These are phyloP conservation scores for Globisporangium yorkense DNA, from an alignment of 352 stramenopile genomes.

Conservation along the genomic window DNA sequence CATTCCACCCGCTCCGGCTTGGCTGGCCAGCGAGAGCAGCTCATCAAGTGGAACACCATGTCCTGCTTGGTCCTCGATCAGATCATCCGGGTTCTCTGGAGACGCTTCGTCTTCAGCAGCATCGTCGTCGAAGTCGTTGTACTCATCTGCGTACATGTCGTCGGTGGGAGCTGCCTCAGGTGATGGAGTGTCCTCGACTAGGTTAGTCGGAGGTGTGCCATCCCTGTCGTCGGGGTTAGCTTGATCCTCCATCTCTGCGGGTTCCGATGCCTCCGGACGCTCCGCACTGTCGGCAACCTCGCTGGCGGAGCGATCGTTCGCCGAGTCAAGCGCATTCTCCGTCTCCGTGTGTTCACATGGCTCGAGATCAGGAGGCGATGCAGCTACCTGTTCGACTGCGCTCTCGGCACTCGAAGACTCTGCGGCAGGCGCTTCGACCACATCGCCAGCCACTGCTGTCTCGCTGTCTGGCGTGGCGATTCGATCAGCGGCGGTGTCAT, in stretches of 20 bases:
- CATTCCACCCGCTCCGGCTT: not conserved
- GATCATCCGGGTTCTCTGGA: constrained; percentile 1
- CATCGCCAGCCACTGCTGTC: too few relatives aligned
- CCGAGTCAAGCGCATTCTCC: not conserved
- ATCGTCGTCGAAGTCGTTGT: constrained; percentile 53
- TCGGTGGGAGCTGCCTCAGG: constrained; percentile 7
- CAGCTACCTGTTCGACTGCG: not conserved
- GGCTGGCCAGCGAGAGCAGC: constrained; percentile 9
- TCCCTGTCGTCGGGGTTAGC: not conserved
- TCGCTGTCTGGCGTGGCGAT: not conserved
- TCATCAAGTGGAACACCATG: constrained; percentile 6
- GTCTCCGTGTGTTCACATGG: not conserved
- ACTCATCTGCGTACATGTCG: constrained; percentile 54
- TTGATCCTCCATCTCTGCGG: not conserved
- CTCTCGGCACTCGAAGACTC: not conserved
- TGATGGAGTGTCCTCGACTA: not conserved
- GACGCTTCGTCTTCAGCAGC: constrained; percentile 26
- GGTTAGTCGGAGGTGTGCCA: not conserved
- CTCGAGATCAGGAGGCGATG: not conserved
- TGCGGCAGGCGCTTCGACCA: not conserved
- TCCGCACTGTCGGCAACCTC: not conserved
- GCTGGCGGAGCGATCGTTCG: not conserved
- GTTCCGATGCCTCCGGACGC: not conserved
- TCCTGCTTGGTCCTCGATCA: not conserved
- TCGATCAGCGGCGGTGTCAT: too few relatives aligned